Conservation (phyloP, 805 yeast genomes). For the Pichia rugopelliculosa region DNA sequence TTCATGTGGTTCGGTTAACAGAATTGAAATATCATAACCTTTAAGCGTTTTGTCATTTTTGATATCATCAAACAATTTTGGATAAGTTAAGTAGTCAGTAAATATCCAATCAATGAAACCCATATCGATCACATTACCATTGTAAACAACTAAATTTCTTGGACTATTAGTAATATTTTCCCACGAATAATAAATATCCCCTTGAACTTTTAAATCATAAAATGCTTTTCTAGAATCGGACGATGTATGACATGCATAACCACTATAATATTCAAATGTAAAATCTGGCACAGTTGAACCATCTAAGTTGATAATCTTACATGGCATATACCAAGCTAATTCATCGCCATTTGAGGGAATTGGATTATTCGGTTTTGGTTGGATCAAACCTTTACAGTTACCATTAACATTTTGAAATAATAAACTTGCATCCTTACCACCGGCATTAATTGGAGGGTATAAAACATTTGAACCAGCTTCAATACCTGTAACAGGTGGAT, state of each 20-base stretch:
- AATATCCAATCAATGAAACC: constrained; percentile 70
- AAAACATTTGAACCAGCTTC: constrained; percentile 61
- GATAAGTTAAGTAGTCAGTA: constrained; percentile 61
- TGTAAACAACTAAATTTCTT: constrained; percentile 78
- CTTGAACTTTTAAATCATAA: constrained; percentile 50
- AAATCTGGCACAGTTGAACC: constrained; percentile 65
- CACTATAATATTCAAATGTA: constrained; percentile 58
- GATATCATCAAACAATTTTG: constrained; percentile 60
- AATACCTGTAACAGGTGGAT: constrained; percentile 80
- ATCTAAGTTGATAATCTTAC: constrained; percentile 61
- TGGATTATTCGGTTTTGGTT: constrained; percentile 56
- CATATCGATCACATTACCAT: constrained; percentile 84
- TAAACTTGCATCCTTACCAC: constrained; percentile 78
- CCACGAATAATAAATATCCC: constrained; percentile 87
- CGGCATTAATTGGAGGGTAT: constrained; percentile 82
- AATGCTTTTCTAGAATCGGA: constrained; percentile 59
- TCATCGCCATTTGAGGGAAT: constrained; percentile 59
- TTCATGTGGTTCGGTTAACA: constrained; percentile 58
- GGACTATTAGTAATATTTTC: constrained; percentile 63
- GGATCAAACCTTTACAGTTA: constrained; percentile 72
- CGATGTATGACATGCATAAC: constrained; percentile 90
- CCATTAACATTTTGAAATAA: constrained; percentile 90
- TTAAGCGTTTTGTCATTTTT: constrained; percentile 43
- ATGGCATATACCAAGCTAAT: constrained; percentile 96
- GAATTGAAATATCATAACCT: constrained; percentile 78